Percentiles rank a stretch among this genome's conserved stretches.
Evolutionary conservation across 2,329 filamentous ascomycete species (phyloP).

Genomic region (Colletotrichum sp.): DNA sequence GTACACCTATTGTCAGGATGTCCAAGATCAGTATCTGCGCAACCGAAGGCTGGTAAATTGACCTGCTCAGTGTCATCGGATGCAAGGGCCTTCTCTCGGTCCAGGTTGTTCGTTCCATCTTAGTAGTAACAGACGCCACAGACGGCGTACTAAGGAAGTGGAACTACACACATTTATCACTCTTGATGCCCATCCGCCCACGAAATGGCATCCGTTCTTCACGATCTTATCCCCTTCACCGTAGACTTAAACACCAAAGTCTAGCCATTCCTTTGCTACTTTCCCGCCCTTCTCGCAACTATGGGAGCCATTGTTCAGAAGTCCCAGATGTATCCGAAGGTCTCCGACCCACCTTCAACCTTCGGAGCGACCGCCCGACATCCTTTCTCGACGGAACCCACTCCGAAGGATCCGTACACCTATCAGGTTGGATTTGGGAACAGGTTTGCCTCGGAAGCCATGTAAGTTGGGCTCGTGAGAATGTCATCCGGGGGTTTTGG

Average conservation of each 20-base stretch:
- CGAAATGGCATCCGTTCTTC: background rate
- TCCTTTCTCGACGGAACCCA: constrained; percentile 15
- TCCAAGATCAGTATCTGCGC: constrained; percentile 2
- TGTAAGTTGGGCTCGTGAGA: constrained; percentile 13
- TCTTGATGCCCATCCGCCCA: background rate
- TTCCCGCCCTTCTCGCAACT: background rate
- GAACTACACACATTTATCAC: constrained; percentile 13
- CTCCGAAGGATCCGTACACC: constrained; percentile 22
- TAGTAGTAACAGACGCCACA: constrained; percentile 3
- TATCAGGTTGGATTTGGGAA: constrained; percentile 28
- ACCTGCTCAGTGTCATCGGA: constrained; percentile 9
- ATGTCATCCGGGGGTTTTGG: background rate
- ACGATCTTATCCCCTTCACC: background rate
- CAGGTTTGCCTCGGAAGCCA: constrained; percentile 25
- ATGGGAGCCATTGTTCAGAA: constrained; percentile 12
- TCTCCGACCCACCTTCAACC: background rate
- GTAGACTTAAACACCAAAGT: background rate
- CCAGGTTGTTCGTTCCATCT: background rate
- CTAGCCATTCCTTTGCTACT: background rate
- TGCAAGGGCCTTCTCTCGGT: constrained; percentile 6
- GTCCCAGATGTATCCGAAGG: background rate
- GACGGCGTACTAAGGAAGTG: background rate
- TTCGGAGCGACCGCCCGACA: constrained; percentile 19
- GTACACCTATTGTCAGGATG: background rate
- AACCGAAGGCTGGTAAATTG: constrained; percentile 8